Conservation (phyloP, 257 asterid genomes). For the Fraxinus americana region DNA sequence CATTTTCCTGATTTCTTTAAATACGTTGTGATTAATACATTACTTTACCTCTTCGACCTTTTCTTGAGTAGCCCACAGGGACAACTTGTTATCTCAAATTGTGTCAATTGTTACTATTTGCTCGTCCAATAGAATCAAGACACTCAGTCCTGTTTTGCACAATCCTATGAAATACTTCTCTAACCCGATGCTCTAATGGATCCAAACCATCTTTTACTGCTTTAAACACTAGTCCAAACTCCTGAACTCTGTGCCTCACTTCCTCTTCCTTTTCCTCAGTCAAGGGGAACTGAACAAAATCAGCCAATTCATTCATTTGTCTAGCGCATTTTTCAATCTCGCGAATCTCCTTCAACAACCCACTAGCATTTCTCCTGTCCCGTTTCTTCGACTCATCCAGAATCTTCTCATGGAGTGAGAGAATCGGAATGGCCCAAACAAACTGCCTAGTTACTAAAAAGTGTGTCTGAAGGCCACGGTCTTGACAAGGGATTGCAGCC, state of each 20-base stretch:
- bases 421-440: constrained; percentile 24
- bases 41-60: no score
- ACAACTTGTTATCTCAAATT: not conserved
- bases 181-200: constrained; percentile 28
- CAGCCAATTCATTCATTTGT: constrained; percentile 31
- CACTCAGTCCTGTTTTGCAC: constrained; percentile 34
- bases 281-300: constrained; percentile 33
- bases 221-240: constrained; percentile 19
- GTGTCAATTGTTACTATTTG: not conserved
- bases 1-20: constrained; percentile 38
- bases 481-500: constrained; percentile 41
- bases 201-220: constrained; percentile 23
- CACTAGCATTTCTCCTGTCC: constrained; percentile 28
- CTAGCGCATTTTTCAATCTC: constrained; percentile 26
- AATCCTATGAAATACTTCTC: constrained; percentile 35
- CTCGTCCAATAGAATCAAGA: constrained; percentile 25
- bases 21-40: constrained; percentile 5
- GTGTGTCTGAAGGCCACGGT: constrained; percentile 34
- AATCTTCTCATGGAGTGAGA: constrained; percentile 30
- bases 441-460: constrained; percentile 26
- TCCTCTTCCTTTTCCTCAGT: constrained; percentile 32
- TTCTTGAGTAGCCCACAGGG: not conserved
- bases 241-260: constrained; percentile 28
- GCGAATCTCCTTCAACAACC: constrained; percentile 34
- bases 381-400: constrained; percentile 33